Evolutionary conservation across 2,329 filamentous ascomycete species (phyloP).

Genomic region (Epichloe bromicola): DNA sequence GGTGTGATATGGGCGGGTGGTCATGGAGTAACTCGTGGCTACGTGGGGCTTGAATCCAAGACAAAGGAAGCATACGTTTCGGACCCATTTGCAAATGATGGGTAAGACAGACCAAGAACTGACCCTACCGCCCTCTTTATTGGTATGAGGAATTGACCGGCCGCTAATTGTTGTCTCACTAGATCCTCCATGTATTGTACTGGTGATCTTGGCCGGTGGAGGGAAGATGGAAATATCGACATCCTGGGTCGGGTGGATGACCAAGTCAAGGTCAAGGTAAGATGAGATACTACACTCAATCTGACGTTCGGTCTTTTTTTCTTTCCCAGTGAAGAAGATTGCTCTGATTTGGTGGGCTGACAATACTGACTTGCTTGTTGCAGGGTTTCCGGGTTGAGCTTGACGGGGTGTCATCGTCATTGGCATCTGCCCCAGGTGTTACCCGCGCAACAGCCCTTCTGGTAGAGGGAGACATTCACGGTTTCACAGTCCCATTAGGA

Average conservation of each 20-base stretch:
- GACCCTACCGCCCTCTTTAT: not conserved
- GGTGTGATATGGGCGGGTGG: conserved; percentile 47
- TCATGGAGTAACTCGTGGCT: conserved; percentile 40
- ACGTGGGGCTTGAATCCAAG: conserved; percentile 38
- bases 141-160: conserved; percentile 3
- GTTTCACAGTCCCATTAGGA: conserved; percentile 30
- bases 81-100: conserved; percentile 38
- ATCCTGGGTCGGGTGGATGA: conserved; percentile 46
- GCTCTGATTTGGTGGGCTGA: not conserved
- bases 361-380: not conserved
- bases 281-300: conserved; percentile 4
- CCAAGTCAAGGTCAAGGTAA: conserved; percentile 46
- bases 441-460: conserved; percentile 34
- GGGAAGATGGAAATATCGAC: conserved; percentile 37
- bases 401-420: conserved; percentile 40
- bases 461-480: conserved; percentile 34
- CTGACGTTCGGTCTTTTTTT: not conserved
- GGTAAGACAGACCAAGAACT: conserved; percentile 23
- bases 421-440: conserved; percentile 32
- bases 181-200: conserved; percentile 45
- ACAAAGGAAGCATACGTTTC: conserved; percentile 35
- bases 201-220: conserved; percentile 44
- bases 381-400: conserved; percentile 48
- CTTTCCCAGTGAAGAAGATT: not conserved
- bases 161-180: conserved; percentile 5